Base-by-base conservation (phyloP, 805 yeast species). In the Torulaspora franciscae region DNA sequence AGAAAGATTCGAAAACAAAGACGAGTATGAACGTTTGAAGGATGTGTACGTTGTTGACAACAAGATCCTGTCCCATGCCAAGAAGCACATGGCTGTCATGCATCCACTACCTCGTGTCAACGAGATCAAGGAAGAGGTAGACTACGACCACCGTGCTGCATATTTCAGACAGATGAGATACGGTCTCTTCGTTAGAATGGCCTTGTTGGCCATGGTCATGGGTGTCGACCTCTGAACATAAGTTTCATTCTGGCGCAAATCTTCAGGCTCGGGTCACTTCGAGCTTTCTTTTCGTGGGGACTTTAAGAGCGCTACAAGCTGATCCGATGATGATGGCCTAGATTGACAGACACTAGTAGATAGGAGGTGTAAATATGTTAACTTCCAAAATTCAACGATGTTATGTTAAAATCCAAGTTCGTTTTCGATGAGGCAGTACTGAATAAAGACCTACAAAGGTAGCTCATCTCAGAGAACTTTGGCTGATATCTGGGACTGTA, bases 111-210 rank as follows among this genome's bases (percentile, higher is more conserved):
- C 99, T 66, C 85, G 99, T 70, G 90, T 88, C 54, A 84, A 81
- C 61, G 99, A 93, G 73, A 91, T 93, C 58, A 85, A 85, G 62
- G 98, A 90, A 72, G 99, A 93, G 73, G 98, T 93, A 61, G 99
- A 93, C 68, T 93, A 91, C 64, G 99, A 93, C 71, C 97, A 91
- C 70, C 85, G 99, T 69, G 98, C 99, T 54, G 98, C 99, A 48
- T 93, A 93, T 75, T 93, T 93, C 78, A 85, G 99, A 80, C 98
- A 93, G 76, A 93, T 93, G 99, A 85, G 95, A 69, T 91, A 93
- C 66, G 99, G 99, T 50, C 76, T 93, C 67, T 93, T 83, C 65
- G 96, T 95, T 37, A 89, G 99, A 77, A 93, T 93, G 99, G 99
- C 99, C 8, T 74, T 93, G 58, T 77, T 93, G 65, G 96, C 98